Evolutionary conservation across 306 rosid genomes (phyloP).

Genomic region (Echinosophora koreensis): DNA sequence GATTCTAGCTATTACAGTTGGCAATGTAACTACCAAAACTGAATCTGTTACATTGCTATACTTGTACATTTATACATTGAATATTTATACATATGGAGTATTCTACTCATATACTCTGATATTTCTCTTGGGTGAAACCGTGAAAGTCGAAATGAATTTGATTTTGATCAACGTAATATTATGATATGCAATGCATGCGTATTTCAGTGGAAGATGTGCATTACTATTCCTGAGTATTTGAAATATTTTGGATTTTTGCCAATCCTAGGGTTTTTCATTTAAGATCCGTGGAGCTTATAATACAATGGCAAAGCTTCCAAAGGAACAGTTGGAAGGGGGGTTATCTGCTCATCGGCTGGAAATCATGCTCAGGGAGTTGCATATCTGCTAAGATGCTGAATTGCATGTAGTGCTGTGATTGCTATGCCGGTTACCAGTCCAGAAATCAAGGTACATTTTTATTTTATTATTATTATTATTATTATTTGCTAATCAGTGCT

Average conservation of each 20-base stretch:
- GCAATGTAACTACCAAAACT: no score
- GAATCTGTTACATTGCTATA: no score
- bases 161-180: no score
- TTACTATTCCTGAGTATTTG: conserved; percentile 27
- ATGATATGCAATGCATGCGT: no score
- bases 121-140: background rate
- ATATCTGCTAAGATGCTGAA: conserved; percentile 76
- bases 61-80: no score
- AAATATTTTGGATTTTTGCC: background rate
- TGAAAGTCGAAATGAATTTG: background rate
- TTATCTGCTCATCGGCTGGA: conserved; percentile 97
- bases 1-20: no score
- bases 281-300: conserved; percentile 98
- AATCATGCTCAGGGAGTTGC: conserved; percentile 99
- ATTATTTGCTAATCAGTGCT: no score
- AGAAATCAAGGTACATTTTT: conserved; percentile 75
- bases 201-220: background rate
- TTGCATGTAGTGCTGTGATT: conserved; percentile 83
- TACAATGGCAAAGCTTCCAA: conserved; percentile 89
- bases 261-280: conserved; percentile 83
- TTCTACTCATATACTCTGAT: no score
- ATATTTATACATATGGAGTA: no score
- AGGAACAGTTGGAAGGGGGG: conserved; percentile 79
- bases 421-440: conserved; percentile 94
- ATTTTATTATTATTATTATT: conserved; percentile 16